These are phyloP conservation scores for Metschnikowia baotianmanensis DNA, from an alignment of 805 yeast genomes.

Conservation along the genomic window DNA sequence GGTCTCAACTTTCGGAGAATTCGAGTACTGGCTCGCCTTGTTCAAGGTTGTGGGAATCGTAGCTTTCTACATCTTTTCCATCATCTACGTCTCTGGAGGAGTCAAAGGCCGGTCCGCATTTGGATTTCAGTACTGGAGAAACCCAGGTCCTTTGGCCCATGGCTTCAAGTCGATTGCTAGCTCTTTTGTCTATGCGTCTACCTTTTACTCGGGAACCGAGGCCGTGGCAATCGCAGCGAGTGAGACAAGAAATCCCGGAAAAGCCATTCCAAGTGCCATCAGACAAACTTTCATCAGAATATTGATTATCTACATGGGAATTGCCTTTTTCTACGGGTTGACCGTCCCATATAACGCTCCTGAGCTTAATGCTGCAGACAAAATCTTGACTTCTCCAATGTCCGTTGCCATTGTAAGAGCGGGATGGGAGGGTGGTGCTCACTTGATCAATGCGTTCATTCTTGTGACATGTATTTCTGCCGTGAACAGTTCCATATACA, in stretches of 20 bases:
- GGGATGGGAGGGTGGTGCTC: constrained; percentile 44
- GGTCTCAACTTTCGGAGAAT: constrained; percentile 55
- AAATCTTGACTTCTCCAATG: constrained; percentile 45
- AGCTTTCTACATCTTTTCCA: constrained; percentile 51
- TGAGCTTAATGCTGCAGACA: constrained; percentile 33
- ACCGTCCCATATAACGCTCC: constrained; percentile 58
- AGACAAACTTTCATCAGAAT: constrained; percentile 56
- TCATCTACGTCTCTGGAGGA: constrained; percentile 46
- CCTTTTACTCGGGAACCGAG: constrained; percentile 60
- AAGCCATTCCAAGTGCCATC: constrained; percentile 57
- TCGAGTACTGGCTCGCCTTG: constrained; percentile 53
- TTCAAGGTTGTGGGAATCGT: constrained; percentile 46
- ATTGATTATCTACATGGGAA: constrained; percentile 49
- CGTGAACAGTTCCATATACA: constrained; percentile 64
- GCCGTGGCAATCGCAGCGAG: constrained; percentile 59
- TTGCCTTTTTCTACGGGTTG: constrained; percentile 56
- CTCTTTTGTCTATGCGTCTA: constrained; percentile 58
- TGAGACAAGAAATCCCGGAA: constrained; percentile 57
- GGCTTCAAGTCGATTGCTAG: constrained; percentile 57
- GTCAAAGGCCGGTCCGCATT: constrained; percentile 35
- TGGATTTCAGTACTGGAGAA: constrained; percentile 44
- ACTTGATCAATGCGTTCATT: constrained; percentile 61
- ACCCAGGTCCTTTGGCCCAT: constrained; percentile 41
- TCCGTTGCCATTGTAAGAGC: constrained; percentile 38
- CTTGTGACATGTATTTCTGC: constrained; percentile 65